Percentiles rank a stretch among this genome's conserved stretches.
Conservation (phyloP, 495 filamentous ascomycete species). For the Lasiosphaeriaceae sp. region DNA sequence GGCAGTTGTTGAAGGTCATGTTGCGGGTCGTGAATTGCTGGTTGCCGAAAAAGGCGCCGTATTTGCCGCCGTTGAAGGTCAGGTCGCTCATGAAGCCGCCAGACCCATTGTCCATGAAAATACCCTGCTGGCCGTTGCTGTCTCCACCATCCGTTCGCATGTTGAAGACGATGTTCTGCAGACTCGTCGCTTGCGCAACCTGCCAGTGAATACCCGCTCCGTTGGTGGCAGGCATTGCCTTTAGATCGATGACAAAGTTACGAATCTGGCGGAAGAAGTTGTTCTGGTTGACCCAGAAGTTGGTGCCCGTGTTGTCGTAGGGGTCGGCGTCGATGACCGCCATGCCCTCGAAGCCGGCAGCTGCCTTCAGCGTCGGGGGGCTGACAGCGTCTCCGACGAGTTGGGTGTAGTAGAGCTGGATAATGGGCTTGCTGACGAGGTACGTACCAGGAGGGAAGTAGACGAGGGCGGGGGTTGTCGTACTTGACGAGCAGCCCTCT, state of each 20-base stretch:
- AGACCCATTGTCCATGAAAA: slow-evolving; percentile 96
- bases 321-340: slow-evolving; percentile 88
- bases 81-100: slow-evolving; percentile 88
- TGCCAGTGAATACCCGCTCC: slow-evolving; percentile 96
- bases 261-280: slow-evolving; percentile 97
- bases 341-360: slow-evolving; percentile 71
- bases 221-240: slow-evolving; percentile 55
- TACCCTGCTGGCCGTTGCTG: slow-evolving; percentile 75
- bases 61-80: slow-evolving; percentile 80
- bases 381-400: slow-evolving; percentile 68
- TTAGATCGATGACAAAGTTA: slow-evolving; percentile 89
- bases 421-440: slow-evolving; percentile 61
- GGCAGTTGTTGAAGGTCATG: slow-evolving; percentile 80
- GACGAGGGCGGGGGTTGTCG: slow-evolving; percentile 67
- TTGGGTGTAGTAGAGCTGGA: slow-evolving; percentile 77
- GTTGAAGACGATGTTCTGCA: slow-evolving; percentile 88
- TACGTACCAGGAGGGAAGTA: slow-evolving; percentile 83
- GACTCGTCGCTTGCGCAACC: slow-evolving; percentile 87
- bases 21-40: slow-evolving; percentile 96
- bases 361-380: slow-evolving; percentile 74
- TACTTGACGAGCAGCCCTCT: slow-evolving; percentile 74
- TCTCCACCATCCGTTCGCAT: slow-evolving; percentile 70
- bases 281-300: slow-evolving; percentile 88
- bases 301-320: slow-evolving; percentile 55
- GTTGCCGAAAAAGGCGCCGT: slow-evolving; percentile 83